Conservation (phyloP, 768 basidiomycete species). For the Lentinus brumalis region DNA sequence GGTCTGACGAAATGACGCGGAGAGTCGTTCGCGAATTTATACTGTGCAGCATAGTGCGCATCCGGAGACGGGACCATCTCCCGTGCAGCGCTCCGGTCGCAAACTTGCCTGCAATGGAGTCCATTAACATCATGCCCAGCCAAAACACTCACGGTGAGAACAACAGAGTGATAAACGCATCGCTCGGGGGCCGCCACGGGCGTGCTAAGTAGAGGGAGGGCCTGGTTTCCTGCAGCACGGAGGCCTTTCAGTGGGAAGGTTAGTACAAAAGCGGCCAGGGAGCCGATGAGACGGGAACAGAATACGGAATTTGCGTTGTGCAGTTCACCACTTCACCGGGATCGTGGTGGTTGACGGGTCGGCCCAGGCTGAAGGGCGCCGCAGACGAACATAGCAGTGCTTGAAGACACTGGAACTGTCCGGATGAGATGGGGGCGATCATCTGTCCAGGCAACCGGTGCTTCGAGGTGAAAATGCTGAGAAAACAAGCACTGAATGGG, state of each 20-base stretch:
- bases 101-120: background rate
- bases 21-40: background rate
- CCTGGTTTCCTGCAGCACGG: background rate
- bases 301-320: background rate
- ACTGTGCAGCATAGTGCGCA: background rate
- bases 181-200: slow-evolving; percentile 8
- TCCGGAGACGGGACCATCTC: background rate
- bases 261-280: slow-evolving; percentile 6
- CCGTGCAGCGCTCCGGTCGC: background rate
- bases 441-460: background rate
- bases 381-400: background rate
- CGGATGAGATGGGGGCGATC: background rate
- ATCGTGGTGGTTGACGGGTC: background rate
- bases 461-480: slow-evolving; percentile 4
- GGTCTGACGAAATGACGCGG: background rate
- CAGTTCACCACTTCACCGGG: background rate
- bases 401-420: background rate
- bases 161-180: background rate
- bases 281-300: slow-evolving; percentile 13
- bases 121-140: background rate
- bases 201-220: background rate
- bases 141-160: background rate
- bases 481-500: background rate
- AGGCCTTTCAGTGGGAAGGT: slow-evolving; percentile 4
- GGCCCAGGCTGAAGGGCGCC: background rate